These are phyloP conservation scores for Pterocarpus macrocarpus DNA, from an alignment of 306 rosid species.

Conservation along the genomic window DNA sequence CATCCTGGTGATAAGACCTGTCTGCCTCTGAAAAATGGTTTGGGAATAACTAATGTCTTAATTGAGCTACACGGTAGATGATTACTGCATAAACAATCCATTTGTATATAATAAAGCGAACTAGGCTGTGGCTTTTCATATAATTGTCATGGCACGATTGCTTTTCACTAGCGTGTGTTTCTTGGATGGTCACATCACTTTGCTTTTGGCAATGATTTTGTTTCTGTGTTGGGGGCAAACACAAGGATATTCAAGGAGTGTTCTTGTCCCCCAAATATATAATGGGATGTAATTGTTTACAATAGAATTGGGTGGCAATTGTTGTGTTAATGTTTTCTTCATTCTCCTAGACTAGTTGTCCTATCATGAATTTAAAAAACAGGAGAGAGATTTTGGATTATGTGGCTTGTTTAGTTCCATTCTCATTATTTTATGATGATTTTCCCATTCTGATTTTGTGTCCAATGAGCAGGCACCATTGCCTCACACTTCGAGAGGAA, in stretches of 20 bases:
- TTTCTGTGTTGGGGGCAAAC: conserved; percentile 12
- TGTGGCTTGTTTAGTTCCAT: conserved; percentile 12
- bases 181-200: not conserved
- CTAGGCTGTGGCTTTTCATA: not conserved
- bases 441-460: conserved; percentile 40
- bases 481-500: conserved; percentile 53
- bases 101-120: not conserved
- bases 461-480: conserved; percentile 51
- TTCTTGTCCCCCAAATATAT: not conserved
- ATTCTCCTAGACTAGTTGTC: not conserved
- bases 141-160: not conserved
- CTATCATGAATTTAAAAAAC: conserved; percentile 1
- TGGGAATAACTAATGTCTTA: conserved; percentile 34
- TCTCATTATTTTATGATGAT: not conserved
- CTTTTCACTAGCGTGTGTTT: not conserved
- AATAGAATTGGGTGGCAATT: not conserved
- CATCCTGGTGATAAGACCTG: not conserved
- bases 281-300: not conserved
- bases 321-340: conserved; percentile 1
- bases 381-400: conserved; percentile 37
- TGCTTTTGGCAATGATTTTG: conserved; percentile 7
- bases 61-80: conserved; percentile 10
- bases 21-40: not conserved
- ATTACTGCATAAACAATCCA: not conserved
- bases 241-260: not conserved